Evolutionary conservation across 2,329 filamentous ascomycete species (phyloP).

Genomic region (Knufia petricola): DNA sequence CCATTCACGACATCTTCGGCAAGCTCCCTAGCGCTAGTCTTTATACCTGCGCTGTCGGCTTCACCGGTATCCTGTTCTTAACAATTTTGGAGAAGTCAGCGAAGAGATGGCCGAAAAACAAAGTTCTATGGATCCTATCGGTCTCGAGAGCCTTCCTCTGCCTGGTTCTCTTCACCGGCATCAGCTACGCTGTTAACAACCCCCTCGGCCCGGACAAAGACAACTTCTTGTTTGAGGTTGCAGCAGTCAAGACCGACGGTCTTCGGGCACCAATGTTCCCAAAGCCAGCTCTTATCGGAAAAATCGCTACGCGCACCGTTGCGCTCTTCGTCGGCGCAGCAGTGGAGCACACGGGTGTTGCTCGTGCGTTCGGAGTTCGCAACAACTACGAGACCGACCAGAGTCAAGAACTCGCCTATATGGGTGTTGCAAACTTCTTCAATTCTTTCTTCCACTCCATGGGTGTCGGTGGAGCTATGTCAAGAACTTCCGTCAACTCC

Average conservation of each 20-base stretch:
- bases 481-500: conserved; percentile 57
- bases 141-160: conserved; percentile 53
- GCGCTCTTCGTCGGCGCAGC: conserved; percentile 53
- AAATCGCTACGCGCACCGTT: conserved; percentile 46
- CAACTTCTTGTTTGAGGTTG: conserved; percentile 48
- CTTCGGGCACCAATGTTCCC: conserved; percentile 44
- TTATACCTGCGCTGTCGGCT: conserved; percentile 50
- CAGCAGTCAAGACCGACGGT: conserved; percentile 48
- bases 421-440: conserved; percentile 53
- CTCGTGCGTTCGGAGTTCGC: conserved; percentile 51
- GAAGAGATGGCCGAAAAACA: conserved; percentile 50
- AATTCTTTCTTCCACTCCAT: conserved; percentile 57
- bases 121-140: conserved; percentile 48
- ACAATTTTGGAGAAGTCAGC: conserved; percentile 49
- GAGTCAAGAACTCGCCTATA: conserved; percentile 56
- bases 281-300: conserved; percentile 39
- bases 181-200: conserved; percentile 54
- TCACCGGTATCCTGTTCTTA: conserved; percentile 48
- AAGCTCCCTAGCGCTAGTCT: conserved; percentile 49
- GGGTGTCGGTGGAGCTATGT: conserved; percentile 59
- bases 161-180: conserved; percentile 52
- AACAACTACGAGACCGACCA: conserved; percentile 56
- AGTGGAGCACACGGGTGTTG: conserved; percentile 56
- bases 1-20: conserved; percentile 50
- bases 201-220: conserved; percentile 28